phyloP scores from a whole-genome alignment of 2,329 filamentous ascomycete species.

The Diplodia mutila region DNA sequence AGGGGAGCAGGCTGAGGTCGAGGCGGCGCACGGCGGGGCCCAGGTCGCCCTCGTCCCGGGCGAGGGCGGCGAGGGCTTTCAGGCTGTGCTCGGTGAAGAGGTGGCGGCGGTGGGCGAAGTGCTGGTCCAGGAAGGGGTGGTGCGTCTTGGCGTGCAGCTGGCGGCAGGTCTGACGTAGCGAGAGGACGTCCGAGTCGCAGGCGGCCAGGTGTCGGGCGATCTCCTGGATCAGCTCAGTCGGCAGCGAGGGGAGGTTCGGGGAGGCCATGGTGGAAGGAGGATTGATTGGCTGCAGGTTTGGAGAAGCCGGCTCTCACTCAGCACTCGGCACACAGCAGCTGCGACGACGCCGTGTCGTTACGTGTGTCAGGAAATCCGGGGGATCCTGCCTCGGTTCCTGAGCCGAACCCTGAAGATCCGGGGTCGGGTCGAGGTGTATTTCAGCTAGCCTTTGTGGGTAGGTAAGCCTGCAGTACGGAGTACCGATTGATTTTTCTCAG shows the following conservation, averaged over 20 bases:
- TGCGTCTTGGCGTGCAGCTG: slow-evolving; percentile 4
- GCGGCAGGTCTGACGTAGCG: neutral
- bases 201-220: neutral
- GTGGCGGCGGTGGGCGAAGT: neutral
- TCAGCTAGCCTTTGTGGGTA: neutral
- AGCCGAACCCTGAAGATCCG: slow-evolving; percentile 6
- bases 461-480: neutral
- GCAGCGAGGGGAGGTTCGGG: neutral
- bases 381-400: neutral
- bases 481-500: no score
- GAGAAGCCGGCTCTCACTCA: neutral
- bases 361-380: neutral
- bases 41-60: neutral
- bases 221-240: slow-evolving; percentile 7
- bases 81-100: slow-evolving; percentile 1
- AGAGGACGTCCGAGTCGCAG: neutral
- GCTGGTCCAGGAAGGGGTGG: neutral
- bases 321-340: no score
- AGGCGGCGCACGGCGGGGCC: neutral
- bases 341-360: no score
- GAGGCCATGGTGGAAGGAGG: neutral
- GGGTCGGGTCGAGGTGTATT: neutral
- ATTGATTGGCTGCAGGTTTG: neutral
- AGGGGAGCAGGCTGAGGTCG: neutral
- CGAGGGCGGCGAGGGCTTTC: neutral